phyloP scores from a whole-genome alignment of 176 grass and related monocot genomes.

The Aegilops longissima region DNA sequence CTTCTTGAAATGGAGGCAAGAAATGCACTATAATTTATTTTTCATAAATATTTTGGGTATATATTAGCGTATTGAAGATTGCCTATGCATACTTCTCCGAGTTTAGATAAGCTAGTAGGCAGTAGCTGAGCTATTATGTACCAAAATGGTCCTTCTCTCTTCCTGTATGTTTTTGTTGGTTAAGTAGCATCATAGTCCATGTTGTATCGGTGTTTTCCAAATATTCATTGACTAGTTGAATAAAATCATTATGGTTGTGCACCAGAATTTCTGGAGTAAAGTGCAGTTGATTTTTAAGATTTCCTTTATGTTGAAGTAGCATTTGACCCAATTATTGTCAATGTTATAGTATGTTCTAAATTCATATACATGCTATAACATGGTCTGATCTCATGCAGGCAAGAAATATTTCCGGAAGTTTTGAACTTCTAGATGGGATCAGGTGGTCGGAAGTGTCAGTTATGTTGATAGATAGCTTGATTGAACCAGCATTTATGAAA shows the following conservation, averaged over 20 bases:
- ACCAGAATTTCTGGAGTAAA: slow-evolving; percentile 3
- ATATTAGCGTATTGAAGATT: slow-evolving; percentile 21
- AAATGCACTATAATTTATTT: slow-evolving; percentile 23
- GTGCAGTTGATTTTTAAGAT: neutral
- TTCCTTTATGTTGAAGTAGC: neutral
- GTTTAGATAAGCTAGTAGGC: slow-evolving; percentile 19
- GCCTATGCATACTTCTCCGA: slow-evolving; percentile 15
- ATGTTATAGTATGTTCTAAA: slow-evolving; percentile 2
- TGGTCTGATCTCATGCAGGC: slow-evolving; percentile 57
- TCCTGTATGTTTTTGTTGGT: slow-evolving; percentile 11
- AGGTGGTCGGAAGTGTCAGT: slow-evolving; percentile 57
- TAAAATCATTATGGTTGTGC: slow-evolving; percentile 10
- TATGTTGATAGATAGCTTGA: slow-evolving; percentile 51
- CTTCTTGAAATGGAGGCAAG: slow-evolving; percentile 84
- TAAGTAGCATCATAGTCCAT: slow-evolving; percentile 1
- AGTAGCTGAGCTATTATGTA: slow-evolving; percentile 11
- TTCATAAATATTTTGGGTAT: slow-evolving; percentile 12
- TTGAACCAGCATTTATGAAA: slow-evolving; percentile 58
- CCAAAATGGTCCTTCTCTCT: neutral
- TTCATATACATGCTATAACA: slow-evolving; percentile 27
- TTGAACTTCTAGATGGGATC: slow-evolving; percentile 42
- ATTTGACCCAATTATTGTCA: slow-evolving; percentile 3
- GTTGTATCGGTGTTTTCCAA: slow-evolving; percentile 14
- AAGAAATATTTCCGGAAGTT: slow-evolving; percentile 53
- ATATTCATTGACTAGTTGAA: neutral